Percentiles rank a stretch among this genome's conserved stretches.
Conservation (phyloP, 768 basidiomycete genomes). For the Suillus cothurnatus region DNA sequence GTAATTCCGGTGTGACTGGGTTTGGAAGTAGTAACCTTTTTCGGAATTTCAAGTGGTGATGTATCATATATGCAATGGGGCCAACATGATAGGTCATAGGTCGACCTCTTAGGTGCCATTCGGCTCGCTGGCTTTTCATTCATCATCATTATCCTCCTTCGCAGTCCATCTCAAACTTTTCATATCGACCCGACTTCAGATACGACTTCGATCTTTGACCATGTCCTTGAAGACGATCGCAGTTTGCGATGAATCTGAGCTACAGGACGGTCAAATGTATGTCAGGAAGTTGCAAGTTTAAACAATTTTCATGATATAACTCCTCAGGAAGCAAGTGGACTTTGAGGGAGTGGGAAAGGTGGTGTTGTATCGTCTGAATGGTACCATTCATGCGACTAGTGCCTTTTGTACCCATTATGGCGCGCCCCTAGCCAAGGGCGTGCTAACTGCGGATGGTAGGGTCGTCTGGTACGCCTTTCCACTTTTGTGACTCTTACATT, state of each 20-base stretch:
- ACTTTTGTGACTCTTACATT: neutral
- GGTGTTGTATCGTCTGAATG: constrained; percentile 72
- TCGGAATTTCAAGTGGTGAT: neutral
- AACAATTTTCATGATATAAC: neutral
- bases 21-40: neutral
- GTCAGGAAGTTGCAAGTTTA: constrained; percentile 16
- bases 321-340: constrained; percentile 74
- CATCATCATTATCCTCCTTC: constrained; percentile 1
- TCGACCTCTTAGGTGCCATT: too few relatives aligned
- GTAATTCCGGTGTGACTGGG: neutral
- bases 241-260: constrained; percentile 49
- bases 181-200: constrained; percentile 4
- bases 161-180: neutral
- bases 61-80: neutral
- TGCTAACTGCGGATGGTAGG: constrained; percentile 74
- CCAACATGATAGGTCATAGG: neutral
- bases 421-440: constrained; percentile 82
- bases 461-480: constrained; percentile 65
- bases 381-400: constrained; percentile 75
- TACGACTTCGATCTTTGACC: neutral
- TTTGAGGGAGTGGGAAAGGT: constrained; percentile 80
- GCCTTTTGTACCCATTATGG: constrained; percentile 93
- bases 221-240: constrained; percentile 47
- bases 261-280: constrained; percentile 59
- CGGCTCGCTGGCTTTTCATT: neutral